phyloP scores from a whole-genome alignment of 2,329 filamentous ascomycete genomes.

The Harringtonia aguacate region DNA sequence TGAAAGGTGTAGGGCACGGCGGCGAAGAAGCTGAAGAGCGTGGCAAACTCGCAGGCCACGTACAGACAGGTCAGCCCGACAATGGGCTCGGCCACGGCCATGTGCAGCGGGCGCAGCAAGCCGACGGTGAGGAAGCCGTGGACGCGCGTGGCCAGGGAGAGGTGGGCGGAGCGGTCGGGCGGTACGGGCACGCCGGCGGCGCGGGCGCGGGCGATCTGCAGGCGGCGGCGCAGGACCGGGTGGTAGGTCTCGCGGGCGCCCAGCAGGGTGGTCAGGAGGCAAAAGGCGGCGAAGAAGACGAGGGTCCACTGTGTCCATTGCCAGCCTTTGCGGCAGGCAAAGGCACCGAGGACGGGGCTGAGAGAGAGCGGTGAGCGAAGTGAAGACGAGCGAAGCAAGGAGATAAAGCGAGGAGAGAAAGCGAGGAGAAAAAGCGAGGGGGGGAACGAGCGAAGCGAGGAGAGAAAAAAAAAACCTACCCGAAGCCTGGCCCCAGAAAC shows the following conservation, averaged over 20 bases:
- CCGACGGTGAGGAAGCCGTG: constrained; percentile 28
- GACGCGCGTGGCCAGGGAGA: constrained; percentile 16
- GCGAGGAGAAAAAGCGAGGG: neutral
- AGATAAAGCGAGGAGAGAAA: neutral
- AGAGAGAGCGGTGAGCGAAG: constrained; percentile 1
- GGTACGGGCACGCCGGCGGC: constrained; percentile 20
- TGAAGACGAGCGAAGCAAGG: neutral
- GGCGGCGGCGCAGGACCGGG: constrained; percentile 31
- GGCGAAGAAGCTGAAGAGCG: constrained; percentile 42
- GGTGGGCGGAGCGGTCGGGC: neutral
- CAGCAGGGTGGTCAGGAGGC: constrained; percentile 24
- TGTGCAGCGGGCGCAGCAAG: constrained; percentile 39
- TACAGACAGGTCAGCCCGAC: constrained; percentile 44
- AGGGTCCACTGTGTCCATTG: constrained; percentile 43
- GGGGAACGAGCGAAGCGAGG: neutral
- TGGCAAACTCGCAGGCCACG: constrained; percentile 38
- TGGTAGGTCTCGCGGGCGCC: constrained; percentile 46
- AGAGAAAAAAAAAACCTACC: constrained; percentile 21
- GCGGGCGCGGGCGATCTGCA: no score
- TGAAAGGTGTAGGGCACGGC: constrained; percentile 38
- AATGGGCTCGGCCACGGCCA: constrained; percentile 54
- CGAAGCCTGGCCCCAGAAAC: constrained; percentile 40
- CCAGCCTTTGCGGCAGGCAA: constrained; percentile 36
- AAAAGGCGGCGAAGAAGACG: constrained; percentile 31
- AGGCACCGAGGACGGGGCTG: constrained; percentile 37